Evolutionary conservation across 2,329 filamentous ascomycete species (phyloP).

Genomic region (Fusarium sp.): DNA sequence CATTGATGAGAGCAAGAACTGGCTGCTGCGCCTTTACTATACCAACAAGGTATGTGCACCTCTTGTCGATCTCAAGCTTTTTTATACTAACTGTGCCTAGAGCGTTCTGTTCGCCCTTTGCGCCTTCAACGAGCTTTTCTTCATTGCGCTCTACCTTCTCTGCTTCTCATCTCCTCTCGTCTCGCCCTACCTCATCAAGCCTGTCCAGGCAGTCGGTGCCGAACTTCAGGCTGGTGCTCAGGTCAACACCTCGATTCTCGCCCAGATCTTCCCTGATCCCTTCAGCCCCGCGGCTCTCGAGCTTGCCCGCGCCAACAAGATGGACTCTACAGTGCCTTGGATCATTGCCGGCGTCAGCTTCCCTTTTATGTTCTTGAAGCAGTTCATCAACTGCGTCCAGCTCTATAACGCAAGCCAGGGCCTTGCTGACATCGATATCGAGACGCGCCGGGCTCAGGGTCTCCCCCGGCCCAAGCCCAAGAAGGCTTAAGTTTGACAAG

Average conservation of each 20-base stretch:
- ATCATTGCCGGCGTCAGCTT: conserved; percentile 84
- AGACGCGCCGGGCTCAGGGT: conserved; percentile 69
- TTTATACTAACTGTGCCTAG: conserved; percentile 61
- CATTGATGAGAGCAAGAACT: conserved; percentile 88
- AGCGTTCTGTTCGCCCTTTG: conserved; percentile 93
- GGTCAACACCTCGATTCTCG: conserved; percentile 77
- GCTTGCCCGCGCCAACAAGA: conserved; percentile 93
- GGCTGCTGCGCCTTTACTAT: conserved; percentile 95
- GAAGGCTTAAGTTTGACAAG: conserved; percentile 47
- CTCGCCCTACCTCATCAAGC: conserved; percentile 84
- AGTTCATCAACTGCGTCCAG: conserved; percentile 94
- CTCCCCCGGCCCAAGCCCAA: conserved; percentile 63
- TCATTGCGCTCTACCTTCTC: conserved; percentile 97
- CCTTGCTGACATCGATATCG: conserved; percentile 91
- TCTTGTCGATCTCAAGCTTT: background rate
- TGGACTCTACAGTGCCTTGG: conserved; percentile 78
- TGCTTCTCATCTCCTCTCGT: conserved; percentile 94
- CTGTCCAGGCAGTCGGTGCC: conserved; percentile 68
- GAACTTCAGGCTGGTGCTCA: conserved; percentile 77
- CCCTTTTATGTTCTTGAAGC: conserved; percentile 92
- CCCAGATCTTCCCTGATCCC: conserved; percentile 86
- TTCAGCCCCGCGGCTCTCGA: conserved; percentile 95
- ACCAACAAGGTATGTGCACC: conserved; percentile 83
- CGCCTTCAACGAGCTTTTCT: conserved; percentile 93
- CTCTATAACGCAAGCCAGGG: conserved; percentile 92